Evolutionary conservation across 2,329 filamentous ascomycete species (phyloP).

Genomic region (Aspergillus aculeatinus): DNA sequence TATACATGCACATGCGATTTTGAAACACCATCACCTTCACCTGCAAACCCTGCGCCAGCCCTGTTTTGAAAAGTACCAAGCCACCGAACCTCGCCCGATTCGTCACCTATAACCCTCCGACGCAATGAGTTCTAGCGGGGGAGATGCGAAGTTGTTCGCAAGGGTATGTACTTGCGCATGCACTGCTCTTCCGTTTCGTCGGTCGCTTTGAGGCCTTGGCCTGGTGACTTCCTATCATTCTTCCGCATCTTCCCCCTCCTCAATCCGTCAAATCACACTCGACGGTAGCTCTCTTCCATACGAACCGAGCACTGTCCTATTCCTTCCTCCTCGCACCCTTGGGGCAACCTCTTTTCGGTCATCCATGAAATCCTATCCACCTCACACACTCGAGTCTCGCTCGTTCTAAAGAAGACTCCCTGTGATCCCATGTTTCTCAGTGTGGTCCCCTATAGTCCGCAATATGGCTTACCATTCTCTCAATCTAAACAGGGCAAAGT

Average conservation of each 20-base stretch:
- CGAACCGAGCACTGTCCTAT: slow-evolving; percentile 2
- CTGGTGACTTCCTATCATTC: slow-evolving; percentile 11
- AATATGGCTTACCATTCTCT: slow-evolving; percentile 33
- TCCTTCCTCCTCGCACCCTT: slow-evolving; percentile 16
- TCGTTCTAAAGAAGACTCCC: neutral
- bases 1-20: slow-evolving; percentile 20
- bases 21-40: slow-evolving; percentile 4
- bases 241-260: slow-evolving; percentile 15
- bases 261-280: neutral
- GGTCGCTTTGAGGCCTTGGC: slow-evolving; percentile 4
- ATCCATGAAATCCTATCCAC: neutral
- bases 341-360: slow-evolving; percentile 3
- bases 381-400: neutral
- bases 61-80: neutral
- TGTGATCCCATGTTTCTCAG: slow-evolving; percentile 30
- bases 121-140: slow-evolving; percentile 67
- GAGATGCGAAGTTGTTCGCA: slow-evolving; percentile 99
- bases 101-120: slow-evolving; percentile 8
- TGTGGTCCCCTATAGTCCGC: slow-evolving; percentile 28
- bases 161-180: slow-evolving; percentile 64
- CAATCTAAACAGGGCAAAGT: slow-evolving; percentile 83
- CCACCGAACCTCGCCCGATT: slow-evolving; percentile 8
- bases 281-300: neutral
- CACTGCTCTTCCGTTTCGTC: slow-evolving; percentile 24
- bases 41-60: slow-evolving; percentile 1